Evolutionary conservation across 2,329 filamentous ascomycete genomes (phyloP), one percentile per base, ranked within the genome.

Genomic region (Lachnellula occidentalis): DNA sequence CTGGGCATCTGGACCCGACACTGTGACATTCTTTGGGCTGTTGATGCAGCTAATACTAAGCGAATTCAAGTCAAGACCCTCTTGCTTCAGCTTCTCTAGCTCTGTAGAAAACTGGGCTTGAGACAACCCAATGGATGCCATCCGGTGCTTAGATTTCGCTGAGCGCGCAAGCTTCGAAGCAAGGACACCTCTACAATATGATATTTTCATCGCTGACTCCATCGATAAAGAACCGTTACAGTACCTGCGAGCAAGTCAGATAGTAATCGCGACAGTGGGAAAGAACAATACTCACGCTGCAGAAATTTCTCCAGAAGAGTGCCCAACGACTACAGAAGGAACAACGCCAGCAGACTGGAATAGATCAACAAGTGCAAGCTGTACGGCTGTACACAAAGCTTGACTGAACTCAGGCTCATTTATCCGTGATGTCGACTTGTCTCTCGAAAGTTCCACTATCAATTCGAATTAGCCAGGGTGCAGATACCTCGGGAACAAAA

Each of bases 301-400:
- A 2, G 65, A 74, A 34, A 78, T 76, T 52, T 78, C 76, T 8
- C 76, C 76, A 37, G 67, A 71, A 1, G 74, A 77, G 59, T 78
- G 76, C 1, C 76, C 74, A 4, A 71, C 64, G 0, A 76, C 72
- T 1, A 65, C 68, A 0, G 58, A 47, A 0, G 74, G 71, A 4
- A 54, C 57, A 17, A 78, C 61, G 1, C 68, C 70, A 67, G 70
- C 75, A 1, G 70, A 70, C 21, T 69, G 24, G 0, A 79, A 66
- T 3, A 79, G 65, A 15, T 73, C 66, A 0, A 74, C 70, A 1
- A 79, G 61, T 1, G 70, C 51, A 14, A 80, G 64, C 60, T 80
- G 78, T 1, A 80, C 55, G 0, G 75, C 72, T 0, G 74, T 75
- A 56, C 70, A 74, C 67, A 72, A 62, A 54, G 74, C 72, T 60